Conservation (phyloP, 2,329 filamentous ascomycete species). For the Fusarium goolgardi region DNA sequence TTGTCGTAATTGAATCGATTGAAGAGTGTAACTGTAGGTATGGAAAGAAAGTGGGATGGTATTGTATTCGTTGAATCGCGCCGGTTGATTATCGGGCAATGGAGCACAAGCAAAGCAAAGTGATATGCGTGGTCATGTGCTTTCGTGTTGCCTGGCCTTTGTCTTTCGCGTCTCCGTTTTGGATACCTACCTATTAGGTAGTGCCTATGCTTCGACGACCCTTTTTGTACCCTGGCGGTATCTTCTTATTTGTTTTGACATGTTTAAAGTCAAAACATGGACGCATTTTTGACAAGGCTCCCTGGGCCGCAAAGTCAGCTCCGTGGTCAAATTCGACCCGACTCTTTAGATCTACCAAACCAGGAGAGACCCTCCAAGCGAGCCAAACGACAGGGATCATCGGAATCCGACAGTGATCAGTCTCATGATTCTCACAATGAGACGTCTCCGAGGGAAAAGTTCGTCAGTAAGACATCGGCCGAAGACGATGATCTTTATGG, state of each 20-base stretch:
- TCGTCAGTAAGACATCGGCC: conserved; percentile 31
- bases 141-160: conserved; percentile 49
- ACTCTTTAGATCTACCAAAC: conserved; percentile 5
- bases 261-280: conserved; percentile 48
- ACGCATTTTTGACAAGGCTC: conserved; percentile 53
- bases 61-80: conserved; percentile 25
- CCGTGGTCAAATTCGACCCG: conserved; percentile 19
- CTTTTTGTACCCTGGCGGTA: not conserved
- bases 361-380: conserved; percentile 49
- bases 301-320: conserved; percentile 37
- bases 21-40: not conserved
- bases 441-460: not conserved
- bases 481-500: conserved; percentile 34
- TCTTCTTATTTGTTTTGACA: conserved; percentile 7
- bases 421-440: conserved; percentile 38
- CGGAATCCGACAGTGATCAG: conserved; percentile 40
- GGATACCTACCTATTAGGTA: not conserved
- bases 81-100: conserved; percentile 44
- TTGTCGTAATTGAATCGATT: not conserved
- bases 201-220: not conserved
- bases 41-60: not conserved
- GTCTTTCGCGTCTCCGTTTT: conserved; percentile 32
- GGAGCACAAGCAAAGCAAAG: not conserved
- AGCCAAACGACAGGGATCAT: conserved; percentile 46
- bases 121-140: conserved; percentile 52